phyloP scores from a whole-genome alignment of 352 stramenopile species.

The Pythium myriotylum region DNA sequence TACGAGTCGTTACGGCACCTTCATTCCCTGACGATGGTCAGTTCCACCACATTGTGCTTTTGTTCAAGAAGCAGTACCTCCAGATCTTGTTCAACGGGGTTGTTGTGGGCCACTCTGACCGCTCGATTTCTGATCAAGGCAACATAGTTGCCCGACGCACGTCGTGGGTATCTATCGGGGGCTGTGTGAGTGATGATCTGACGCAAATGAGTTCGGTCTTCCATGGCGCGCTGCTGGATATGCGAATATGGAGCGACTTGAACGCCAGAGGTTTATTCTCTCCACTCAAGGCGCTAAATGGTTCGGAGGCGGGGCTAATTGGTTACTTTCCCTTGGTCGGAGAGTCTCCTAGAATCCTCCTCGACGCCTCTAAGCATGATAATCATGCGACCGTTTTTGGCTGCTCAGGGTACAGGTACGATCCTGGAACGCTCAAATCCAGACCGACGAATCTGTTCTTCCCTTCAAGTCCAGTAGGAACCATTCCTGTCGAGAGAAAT shows the following conservation, averaged over 20 bases:
- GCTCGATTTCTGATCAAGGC: constrained; percentile 29
- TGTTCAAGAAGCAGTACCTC: constrained; percentile 42
- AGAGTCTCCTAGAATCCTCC: constrained; percentile 55
- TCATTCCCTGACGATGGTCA: constrained; percentile 35
- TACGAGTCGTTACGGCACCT: constrained; percentile 34
- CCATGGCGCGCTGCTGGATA: constrained; percentile 62
- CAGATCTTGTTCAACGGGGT: constrained; percentile 51
- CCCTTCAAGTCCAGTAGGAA: constrained; percentile 12
- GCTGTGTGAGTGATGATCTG: constrained; percentile 42
- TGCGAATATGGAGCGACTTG: constrained; percentile 60
- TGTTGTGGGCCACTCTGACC: constrained; percentile 38
- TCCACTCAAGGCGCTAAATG: constrained; percentile 28
- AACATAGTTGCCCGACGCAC: constrained; percentile 28
- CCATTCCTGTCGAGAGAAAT: constrained; percentile 19
- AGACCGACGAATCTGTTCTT: constrained; percentile 1
- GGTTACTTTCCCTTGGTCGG: constrained; percentile 82
- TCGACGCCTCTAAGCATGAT: constrained; percentile 69
- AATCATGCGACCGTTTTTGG: constrained; percentile 73
- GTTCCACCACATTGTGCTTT: constrained; percentile 68
- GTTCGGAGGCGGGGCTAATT: constrained; percentile 51
- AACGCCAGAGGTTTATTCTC: constrained; percentile 12
- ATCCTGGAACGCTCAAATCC: neutral
- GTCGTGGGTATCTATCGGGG: constrained; percentile 52
- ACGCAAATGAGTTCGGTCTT: constrained; percentile 44
- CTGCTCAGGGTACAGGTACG: no score